Conservation (phyloP, 225 moss, liverwort and hornwort species). For the Rhytidiadelphus loreus region DNA sequence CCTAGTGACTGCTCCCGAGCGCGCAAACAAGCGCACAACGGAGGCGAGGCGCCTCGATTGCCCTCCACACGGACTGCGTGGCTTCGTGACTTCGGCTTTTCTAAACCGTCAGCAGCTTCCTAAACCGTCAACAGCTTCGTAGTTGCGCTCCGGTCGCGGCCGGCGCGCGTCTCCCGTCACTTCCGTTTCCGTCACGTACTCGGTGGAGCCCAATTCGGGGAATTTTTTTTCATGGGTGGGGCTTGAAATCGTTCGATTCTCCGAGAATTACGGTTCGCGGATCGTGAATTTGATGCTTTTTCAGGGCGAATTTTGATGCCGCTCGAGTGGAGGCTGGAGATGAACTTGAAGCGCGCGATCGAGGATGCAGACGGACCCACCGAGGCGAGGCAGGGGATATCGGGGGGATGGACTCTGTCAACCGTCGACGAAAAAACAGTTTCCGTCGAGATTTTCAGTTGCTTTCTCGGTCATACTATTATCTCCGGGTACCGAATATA, state of each 20-base stretch:
- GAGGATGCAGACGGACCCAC: neutral
- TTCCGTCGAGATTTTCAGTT: neutral
- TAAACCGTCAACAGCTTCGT: neutral
- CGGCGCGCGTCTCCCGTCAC: neutral
- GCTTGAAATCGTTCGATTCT: neutral
- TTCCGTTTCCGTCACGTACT: neutral
- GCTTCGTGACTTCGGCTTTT: neutral
- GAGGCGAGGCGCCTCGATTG: constrained; percentile 26
- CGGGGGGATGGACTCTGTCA: neutral
- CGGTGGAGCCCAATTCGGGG: neutral
- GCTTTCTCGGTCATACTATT: neutral
- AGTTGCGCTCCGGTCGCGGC: neutral
- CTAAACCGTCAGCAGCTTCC: neutral
- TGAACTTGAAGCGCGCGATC: neutral
- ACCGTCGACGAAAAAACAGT: neutral
- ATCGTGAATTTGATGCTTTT: neutral
- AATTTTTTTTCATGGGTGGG: neutral
- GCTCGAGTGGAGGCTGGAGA: neutral
- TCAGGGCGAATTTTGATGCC: neutral
- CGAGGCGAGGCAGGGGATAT: neutral
- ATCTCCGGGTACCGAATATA: neutral
- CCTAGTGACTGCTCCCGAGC: neutral
- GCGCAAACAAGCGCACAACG: neutral
- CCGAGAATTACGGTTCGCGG: neutral
- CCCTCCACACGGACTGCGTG: no score